A percentile compares a stretch with the other conserved stretches of the same genome.
Conservation (phyloP, 2,329 filamentous ascomycete species). For the Simplicillium aogashimaense region DNA sequence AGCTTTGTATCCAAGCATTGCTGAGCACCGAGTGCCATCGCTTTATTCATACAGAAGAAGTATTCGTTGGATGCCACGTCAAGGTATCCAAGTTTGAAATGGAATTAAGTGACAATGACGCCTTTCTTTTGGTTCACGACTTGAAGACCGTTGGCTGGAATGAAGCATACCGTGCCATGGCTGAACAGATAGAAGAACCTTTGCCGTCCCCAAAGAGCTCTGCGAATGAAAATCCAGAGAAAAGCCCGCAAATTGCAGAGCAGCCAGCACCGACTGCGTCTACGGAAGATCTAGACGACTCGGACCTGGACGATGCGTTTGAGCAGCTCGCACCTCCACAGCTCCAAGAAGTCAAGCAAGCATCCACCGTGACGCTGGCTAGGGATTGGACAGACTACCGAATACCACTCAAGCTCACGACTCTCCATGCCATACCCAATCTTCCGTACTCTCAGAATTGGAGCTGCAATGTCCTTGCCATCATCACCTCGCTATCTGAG, state of each 20-base stretch:
- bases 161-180: constrained; percentile 21
- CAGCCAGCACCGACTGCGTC: constrained; percentile 1
- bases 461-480: constrained; percentile 43
- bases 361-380: constrained; percentile 26
- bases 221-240: too few relatives aligned
- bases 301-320: constrained; percentile 23
- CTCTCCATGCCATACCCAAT: constrained; percentile 36
- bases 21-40: constrained; percentile 34
- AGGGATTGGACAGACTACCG: constrained; percentile 30
- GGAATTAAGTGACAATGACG: constrained; percentile 21
- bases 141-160: constrained; percentile 38
- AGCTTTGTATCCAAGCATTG: constrained; percentile 44
- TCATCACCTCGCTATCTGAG: constrained; percentile 35
- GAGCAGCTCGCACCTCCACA: constrained; percentile 2
- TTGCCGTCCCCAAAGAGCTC: too few relatives aligned
- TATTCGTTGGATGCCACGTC: constrained; percentile 39
- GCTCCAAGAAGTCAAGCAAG: background rate
- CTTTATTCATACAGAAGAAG: constrained; percentile 33
- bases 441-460: constrained; percentile 49
- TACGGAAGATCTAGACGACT: constrained; percentile 5
- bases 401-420: constrained; percentile 40
- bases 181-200: too few relatives aligned
- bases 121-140: constrained; percentile 35
- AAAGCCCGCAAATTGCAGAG: constrained; percentile 6
- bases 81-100: constrained; percentile 31